Conservation (phyloP, 1,284 basidiomycete species). For the Sphagnurus paluster region DNA sequence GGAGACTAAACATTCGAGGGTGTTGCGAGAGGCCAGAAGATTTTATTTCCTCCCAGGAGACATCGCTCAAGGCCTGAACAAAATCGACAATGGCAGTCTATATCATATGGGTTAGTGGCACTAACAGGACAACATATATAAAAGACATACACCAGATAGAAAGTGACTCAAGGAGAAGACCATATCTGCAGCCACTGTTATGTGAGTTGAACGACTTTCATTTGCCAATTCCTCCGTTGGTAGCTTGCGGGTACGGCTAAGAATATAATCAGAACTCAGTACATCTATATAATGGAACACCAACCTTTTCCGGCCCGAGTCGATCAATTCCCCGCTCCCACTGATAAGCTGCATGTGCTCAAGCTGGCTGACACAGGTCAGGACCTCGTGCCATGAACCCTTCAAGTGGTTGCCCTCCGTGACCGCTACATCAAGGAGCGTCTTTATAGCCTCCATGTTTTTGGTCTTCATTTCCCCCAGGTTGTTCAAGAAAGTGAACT, state of each 20-base stretch:
- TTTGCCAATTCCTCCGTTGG: constrained; percentile 95
- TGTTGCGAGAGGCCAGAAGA: constrained; percentile 92
- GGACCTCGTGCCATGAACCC: constrained; percentile 93
- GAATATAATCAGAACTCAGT: constrained; percentile 12
- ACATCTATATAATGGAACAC: constrained; percentile 24
- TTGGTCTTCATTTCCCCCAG: constrained; percentile 97
- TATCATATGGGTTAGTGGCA: constrained; percentile 9
- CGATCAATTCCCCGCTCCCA: constrained; percentile 82
- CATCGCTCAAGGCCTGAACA: constrained; percentile 92
- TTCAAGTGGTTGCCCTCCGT: constrained; percentile 94
- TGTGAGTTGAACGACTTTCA: constrained; percentile 96
- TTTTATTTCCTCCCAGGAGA: constrained; percentile 99
- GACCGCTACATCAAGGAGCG: constrained; percentile 89
- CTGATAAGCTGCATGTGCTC: constrained; percentile 97
- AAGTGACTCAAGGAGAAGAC: constrained; percentile 97
- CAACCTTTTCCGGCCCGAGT: constrained; percentile 78
- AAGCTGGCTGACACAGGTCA: constrained; percentile 94
- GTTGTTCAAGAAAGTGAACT: constrained; percentile 97
- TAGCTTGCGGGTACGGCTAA: constrained; percentile 63
- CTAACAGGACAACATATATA: constrained; percentile 7
- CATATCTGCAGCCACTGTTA: constrained; percentile 98
- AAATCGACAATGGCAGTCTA: constrained; percentile 98
- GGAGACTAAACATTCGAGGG: constrained; percentile 95
- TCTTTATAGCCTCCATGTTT: constrained; percentile 98
- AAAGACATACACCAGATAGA: constrained; percentile 79